Conservation (phyloP, 2,329 filamentous ascomycete genomes). For the Penicillium olsonii region DNA sequence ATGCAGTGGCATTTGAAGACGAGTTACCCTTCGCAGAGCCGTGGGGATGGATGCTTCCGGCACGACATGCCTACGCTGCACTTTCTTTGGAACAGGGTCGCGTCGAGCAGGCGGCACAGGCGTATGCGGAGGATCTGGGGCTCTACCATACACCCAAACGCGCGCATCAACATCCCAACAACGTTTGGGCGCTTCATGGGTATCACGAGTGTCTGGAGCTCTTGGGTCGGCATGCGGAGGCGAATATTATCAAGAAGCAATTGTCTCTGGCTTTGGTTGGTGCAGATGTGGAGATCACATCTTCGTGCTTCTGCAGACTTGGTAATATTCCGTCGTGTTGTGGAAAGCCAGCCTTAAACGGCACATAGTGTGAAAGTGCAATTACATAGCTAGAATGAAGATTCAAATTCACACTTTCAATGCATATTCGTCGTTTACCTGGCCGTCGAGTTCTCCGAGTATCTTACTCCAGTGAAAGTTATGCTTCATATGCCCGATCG, state of each 20-base stretch:
- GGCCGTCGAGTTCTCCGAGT: no score
- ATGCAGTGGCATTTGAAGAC: constrained; percentile 62
- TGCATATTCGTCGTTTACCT: no score
- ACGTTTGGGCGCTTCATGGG: constrained; percentile 74
- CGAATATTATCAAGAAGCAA: constrained; percentile 48
- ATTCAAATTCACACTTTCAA: no score
- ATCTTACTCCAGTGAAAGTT: no score
- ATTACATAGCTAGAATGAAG: constrained; percentile 2
- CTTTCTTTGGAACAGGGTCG: constrained; percentile 66
- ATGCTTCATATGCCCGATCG: no score
- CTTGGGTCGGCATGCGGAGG: constrained; percentile 52
- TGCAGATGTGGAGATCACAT: constrained; percentile 60
- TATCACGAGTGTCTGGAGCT: constrained; percentile 67
- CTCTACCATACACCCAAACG: constrained; percentile 59
- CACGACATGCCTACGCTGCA: constrained; percentile 68
- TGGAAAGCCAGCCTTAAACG: constrained; percentile 2
- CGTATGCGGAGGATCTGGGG: constrained; percentile 64
- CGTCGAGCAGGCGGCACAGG: constrained; percentile 54
- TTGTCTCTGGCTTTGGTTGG: constrained; percentile 54
- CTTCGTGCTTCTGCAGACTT: constrained; percentile 59
- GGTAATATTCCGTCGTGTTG: constrained; percentile 6
- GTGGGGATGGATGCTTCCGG: constrained; percentile 77
- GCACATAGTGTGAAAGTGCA: not conserved
- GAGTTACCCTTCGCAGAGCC: constrained; percentile 69
- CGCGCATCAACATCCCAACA: constrained; percentile 66